Evolutionary conservation across 1,284 basidiomycete genomes (phyloP).

Genomic region (Cryptococcus sp.): DNA sequence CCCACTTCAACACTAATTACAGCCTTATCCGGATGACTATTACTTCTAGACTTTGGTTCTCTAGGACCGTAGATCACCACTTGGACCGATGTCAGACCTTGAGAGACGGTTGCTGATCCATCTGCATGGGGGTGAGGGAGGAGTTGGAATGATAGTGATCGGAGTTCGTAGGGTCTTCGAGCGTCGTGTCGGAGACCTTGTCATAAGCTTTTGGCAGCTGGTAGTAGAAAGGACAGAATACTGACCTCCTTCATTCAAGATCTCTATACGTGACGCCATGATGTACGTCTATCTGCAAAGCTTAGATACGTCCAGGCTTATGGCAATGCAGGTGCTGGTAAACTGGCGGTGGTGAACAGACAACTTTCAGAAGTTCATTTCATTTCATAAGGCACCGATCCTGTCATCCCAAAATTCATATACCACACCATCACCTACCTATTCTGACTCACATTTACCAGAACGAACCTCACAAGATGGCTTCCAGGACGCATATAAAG

Average conservation of each 20-base stretch:
- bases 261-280: conserved; percentile 66
- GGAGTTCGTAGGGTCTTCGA: conserved; percentile 81
- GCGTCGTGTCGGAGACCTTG: conserved; percentile 74
- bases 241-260: conserved; percentile 80
- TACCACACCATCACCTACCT: neutral
- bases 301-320: too few species aligned
- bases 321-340: too few species aligned
- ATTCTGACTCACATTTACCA: too few species aligned
- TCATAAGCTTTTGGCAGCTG: neutral
- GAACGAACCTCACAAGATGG: neutral
- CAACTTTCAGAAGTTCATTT: neutral
- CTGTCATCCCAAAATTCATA: neutral
- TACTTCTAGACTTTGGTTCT: conserved; percentile 72
- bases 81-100: conserved; percentile 84
- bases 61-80: conserved; percentile 87
- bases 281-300: neutral
- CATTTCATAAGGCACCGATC: neutral
- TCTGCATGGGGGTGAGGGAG: conserved; percentile 70
- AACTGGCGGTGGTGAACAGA: neutral
- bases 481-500: neutral
- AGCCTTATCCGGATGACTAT: conserved; percentile 74
- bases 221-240: neutral
- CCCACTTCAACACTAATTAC: conserved; percentile 79
- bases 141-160: conserved; percentile 74
- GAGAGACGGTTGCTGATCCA: conserved; percentile 75